Evolutionary conservation across 2,329 filamentous ascomycete genomes (phyloP).

Genomic region (Neofusicoccum sp.): DNA sequence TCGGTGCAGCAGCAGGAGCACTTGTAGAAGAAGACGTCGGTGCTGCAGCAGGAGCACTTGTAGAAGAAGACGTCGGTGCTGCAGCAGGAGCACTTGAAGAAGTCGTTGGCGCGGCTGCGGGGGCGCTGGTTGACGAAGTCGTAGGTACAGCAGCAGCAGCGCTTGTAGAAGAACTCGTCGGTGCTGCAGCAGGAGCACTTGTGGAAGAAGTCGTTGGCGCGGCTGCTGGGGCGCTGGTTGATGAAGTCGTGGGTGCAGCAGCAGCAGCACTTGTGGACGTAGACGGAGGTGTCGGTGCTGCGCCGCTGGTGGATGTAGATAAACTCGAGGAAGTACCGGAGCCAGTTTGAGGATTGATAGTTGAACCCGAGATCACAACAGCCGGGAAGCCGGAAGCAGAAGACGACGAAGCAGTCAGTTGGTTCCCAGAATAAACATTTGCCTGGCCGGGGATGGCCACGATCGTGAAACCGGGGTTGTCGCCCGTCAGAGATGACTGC

Average conservation of each 20-base stretch:
- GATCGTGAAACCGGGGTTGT: neutral
- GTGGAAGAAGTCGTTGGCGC: neutral
- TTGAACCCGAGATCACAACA: neutral
- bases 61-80: neutral
- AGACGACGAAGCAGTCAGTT: neutral
- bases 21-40: neutral
- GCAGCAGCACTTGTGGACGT: no score
- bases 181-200: neutral
- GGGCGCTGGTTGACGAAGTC: neutral
- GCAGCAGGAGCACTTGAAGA: neutral
- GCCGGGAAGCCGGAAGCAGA: neutral
- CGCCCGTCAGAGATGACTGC: neutral
- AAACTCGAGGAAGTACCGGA: no score
- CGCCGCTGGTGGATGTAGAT: no score
- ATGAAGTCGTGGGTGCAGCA: no score
- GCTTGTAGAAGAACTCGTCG: neutral
- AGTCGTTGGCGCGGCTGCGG: neutral
- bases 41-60: neutral
- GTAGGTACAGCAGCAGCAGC: neutral
- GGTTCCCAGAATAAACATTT: conserved; percentile 9
- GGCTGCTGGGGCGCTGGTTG: no score
- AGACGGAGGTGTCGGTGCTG: no score
- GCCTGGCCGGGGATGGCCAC: neutral
- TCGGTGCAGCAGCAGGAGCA: neutral
- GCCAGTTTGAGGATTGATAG: no score